Evolutionary conservation across 176 grass and related monocot genomes (phyloP).

Genomic region (Aegilops longissima): DNA sequence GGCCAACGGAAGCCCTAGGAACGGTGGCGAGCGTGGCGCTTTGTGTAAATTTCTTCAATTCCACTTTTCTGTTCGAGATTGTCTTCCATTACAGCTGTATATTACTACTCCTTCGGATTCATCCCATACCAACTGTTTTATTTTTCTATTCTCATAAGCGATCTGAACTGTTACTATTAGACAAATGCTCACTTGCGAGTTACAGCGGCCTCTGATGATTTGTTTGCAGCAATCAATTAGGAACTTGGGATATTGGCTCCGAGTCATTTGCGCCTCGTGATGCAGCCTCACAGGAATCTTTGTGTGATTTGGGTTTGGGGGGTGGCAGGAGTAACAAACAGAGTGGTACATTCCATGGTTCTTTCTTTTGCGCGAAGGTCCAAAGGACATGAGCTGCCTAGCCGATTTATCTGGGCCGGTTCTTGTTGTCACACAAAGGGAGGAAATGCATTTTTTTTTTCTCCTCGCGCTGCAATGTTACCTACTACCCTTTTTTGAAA

Average conservation of each 20-base stretch:
- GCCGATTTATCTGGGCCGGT: not conserved
- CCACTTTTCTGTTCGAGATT: not conserved
- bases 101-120: not conserved
- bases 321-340: not conserved
- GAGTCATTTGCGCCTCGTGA: not conserved
- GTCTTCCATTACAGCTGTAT: not conserved
- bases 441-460: not conserved
- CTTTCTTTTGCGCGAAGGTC: not conserved
- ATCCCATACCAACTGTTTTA: not conserved
- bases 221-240: not conserved
- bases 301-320: not conserved
- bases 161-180: not conserved
- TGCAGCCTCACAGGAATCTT: not conserved
- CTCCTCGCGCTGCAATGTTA: not conserved
- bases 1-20: not conserved
- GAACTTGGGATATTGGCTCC: not conserved
- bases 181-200: not conserved
- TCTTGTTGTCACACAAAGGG: slow-evolving; percentile 35
- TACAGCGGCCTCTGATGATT: not conserved
- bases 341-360: not conserved
- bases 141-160: not conserved
- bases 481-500: slow-evolving; percentile 12
- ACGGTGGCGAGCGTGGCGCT: not conserved
- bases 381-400: slow-evolving; percentile 14
- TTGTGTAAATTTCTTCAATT: not conserved